Evolutionary conservation across 2,329 filamentous ascomycete genomes (phyloP).

Genomic region (Chaetomium strumarium): DNA sequence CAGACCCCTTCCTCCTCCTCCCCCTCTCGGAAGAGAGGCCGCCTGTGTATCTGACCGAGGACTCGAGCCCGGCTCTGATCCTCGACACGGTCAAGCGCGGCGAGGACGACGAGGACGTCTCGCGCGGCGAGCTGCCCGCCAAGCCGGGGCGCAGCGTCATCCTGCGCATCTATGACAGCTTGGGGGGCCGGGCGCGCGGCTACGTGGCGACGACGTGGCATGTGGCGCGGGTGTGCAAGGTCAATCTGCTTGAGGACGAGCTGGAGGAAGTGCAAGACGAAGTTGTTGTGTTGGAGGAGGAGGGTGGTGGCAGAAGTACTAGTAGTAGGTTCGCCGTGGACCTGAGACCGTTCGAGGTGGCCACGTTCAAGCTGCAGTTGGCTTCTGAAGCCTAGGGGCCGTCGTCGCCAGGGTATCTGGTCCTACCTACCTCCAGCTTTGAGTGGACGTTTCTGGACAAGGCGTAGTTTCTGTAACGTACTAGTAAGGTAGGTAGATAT

Average conservation of each 20-base stretch:
- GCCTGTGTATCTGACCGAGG: conserved; percentile 62
- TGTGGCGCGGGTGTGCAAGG: conserved; percentile 73
- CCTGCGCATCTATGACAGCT: conserved; percentile 77
- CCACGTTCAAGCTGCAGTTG: conserved; percentile 50
- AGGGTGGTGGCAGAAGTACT: conserved; percentile 33
- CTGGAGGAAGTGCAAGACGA: conserved; percentile 60
- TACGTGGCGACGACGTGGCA: conserved; percentile 61
- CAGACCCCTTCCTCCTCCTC: conserved; percentile 21
- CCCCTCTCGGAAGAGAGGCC: conserved; percentile 24
- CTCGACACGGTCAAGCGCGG: conserved; percentile 90
- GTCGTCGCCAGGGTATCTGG: not conserved
- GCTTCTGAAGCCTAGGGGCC: conserved; percentile 15
- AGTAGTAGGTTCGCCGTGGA: conserved; percentile 58
- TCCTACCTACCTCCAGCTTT: too few relatives aligned
- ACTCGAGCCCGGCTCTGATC: conserved; percentile 56
- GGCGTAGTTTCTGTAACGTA: too few relatives aligned
- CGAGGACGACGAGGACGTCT: conserved; percentile 76
- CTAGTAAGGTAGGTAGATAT: too few relatives aligned
- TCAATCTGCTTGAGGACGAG: conserved; percentile 86
- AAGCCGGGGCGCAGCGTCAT: conserved; percentile 72
- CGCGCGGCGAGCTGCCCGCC: conserved; percentile 51
- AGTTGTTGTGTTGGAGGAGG: conserved; percentile 45
- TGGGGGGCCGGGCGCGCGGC: conserved; percentile 75
- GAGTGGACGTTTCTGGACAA: too few relatives aligned
- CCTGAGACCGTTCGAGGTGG: conserved; percentile 78